Conservation (phyloP, 2,329 filamentous ascomycete genomes). For the Rhinocladiella similis region DNA sequence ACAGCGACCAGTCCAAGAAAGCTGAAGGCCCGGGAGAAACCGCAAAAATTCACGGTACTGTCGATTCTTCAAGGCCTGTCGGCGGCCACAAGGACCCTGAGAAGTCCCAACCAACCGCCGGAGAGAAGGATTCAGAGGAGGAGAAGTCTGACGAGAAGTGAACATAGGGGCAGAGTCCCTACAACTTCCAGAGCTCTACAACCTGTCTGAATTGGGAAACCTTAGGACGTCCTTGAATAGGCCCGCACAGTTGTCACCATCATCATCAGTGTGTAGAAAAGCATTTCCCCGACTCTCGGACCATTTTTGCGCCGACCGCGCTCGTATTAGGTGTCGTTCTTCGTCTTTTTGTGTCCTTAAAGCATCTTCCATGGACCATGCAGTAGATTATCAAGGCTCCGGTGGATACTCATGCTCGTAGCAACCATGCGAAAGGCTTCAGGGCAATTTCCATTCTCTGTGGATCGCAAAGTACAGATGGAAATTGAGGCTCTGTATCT, state of each 20-base stretch:
- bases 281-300: not conserved
- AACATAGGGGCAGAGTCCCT: not conserved
- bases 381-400: no score
- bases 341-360: no score
- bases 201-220: not conserved
- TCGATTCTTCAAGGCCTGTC: slow-evolving; percentile 39
- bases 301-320: not conserved
- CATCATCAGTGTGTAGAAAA: slow-evolving; percentile 3
- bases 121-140: not conserved
- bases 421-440: no score
- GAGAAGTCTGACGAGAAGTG: not conserved
- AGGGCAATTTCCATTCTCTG: no score
- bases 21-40: slow-evolving; percentile 57
- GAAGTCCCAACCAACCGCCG: not conserved
- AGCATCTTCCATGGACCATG: no score
- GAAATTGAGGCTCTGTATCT: no score
- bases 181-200: not conserved
- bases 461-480: no score
- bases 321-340: no score
- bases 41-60: slow-evolving; percentile 54
- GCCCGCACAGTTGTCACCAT: not conserved
- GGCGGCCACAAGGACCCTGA: slow-evolving; percentile 11
- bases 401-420: no score
- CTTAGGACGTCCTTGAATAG: not conserved
- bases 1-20: slow-evolving; percentile 55